Evolutionary conservation across 2,329 filamentous ascomycete species (phyloP), one percentile per base, ranked within the genome.

Genomic region (Aspergillus flavus): DNA sequence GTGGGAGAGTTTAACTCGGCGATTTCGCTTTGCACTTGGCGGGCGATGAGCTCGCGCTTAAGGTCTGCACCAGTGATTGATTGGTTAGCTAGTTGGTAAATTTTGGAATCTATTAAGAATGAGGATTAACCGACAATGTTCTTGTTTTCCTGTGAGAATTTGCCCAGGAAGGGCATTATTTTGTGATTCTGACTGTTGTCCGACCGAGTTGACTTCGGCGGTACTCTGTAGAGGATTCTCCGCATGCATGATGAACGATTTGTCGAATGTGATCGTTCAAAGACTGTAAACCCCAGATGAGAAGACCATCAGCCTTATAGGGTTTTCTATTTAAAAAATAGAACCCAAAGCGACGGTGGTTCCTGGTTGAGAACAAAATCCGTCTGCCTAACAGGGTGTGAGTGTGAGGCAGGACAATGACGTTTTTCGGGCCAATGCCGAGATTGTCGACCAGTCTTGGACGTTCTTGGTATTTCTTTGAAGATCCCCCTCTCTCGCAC

Each of bases 1-100:
- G 95, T 99, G 7, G 95, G 93, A 23, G 93, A 96, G 78, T 95
- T 96, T 70, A 99, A 89, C 80, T 98, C 95, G 67, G 85, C 86
- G 75, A 99, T 96, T 80, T 99, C 95, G 81, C 86, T 91, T 77
- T 90, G 88, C 66, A 95, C 94, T 82, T 99, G 94, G 74, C 92
- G 88, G 58, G 91, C 90, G 66, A 99, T 89, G 73, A 99, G 90
- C 78, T 99, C 95, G 74, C 95, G 89, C 82, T 99, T 99, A 70
- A 99, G 89, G 76, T 99, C 93, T 96, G 36, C 21, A 48, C 11
- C 45, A 19, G 45, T 26, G 1, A 26, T 28, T 10, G 28, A 12
- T 21, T n/a, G 41, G 21, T 45, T 6, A 4, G 66, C 71, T 36
- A n/a, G 16, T 34, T 50, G 39, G 57, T 16, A 59, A 28, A 11